phyloP scores from a whole-genome alignment of 116 monocot species.

The Posidonia oceanica region DNA sequence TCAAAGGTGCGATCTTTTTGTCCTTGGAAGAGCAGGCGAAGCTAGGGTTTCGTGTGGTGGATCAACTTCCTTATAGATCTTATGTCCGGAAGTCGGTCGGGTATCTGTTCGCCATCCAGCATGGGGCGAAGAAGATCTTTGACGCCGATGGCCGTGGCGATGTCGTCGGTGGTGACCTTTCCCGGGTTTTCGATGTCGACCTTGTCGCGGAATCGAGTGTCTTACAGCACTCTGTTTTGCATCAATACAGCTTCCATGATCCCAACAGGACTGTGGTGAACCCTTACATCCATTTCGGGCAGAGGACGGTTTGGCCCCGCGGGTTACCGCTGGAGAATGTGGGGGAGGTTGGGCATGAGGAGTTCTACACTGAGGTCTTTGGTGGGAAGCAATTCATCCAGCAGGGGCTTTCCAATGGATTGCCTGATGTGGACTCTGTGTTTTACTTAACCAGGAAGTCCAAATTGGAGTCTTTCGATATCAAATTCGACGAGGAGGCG shows the following conservation, averaged over 20 bases:
- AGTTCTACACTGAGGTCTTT: conserved; percentile 86
- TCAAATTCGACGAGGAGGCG: conserved; percentile 72
- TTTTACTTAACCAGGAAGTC: conserved; percentile 96
- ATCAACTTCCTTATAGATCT: conserved; percentile 53
- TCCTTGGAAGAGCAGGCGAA: conserved; percentile 69
- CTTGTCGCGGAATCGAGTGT: conserved; percentile 24
- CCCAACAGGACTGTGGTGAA: conserved; percentile 76
- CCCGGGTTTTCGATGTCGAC: conserved; percentile 55
- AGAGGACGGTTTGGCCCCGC: conserved; percentile 89
- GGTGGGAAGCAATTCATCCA: conserved; percentile 87
- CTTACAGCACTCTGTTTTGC: conserved; percentile 28
- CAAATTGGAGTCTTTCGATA: conserved; percentile 51
- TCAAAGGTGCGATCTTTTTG: conserved; percentile 74
- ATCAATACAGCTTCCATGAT: conserved; percentile 80
- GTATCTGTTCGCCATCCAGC: conserved; percentile 90
- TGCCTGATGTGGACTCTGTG: conserved; percentile 87
- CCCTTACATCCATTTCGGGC: conserved; percentile 92
- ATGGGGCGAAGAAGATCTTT: conserved; percentile 74
- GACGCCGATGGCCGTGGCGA: conserved; percentile 84
- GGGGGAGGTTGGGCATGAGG: conserved; percentile 56
- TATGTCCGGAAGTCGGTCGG: conserved; percentile 62
- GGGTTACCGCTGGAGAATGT: conserved; percentile 76
- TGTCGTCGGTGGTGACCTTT: conserved; percentile 57
- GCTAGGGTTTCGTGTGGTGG: conserved; percentile 56
- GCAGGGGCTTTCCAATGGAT: conserved; percentile 87